Percentiles rank a stretch among this genome's conserved stretches.
Conservation (phyloP, 2,329 filamentous ascomycete species). For the Aciculosporium take region DNA sequence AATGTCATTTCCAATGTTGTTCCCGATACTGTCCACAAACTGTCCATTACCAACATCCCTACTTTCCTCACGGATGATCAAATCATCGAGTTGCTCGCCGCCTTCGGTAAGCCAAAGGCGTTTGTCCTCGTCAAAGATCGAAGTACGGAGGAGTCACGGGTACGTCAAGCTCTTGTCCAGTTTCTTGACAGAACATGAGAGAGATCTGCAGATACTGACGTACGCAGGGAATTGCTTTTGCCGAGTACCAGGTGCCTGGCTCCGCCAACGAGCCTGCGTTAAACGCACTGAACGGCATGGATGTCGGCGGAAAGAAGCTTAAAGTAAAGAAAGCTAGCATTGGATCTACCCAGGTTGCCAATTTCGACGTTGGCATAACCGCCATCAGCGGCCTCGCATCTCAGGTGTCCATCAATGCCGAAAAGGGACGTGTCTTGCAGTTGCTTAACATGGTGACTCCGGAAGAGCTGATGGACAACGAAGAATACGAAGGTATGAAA, state of each 20-base stretch:
- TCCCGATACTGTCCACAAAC: constrained; percentile 86
- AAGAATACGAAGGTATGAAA: constrained; percentile 78
- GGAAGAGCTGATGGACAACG: constrained; percentile 83
- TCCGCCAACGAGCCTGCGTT: constrained; percentile 67
- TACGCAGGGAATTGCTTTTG: constrained; percentile 79
- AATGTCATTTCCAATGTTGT: constrained; percentile 69
- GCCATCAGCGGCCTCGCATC: constrained; percentile 97
- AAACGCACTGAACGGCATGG: constrained; percentile 84
- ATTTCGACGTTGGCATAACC: constrained; percentile 89
- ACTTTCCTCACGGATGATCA: constrained; percentile 80
- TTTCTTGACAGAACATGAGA: constrained; percentile 6
- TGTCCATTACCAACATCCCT: constrained; percentile 83
- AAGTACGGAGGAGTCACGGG: constrained; percentile 72
- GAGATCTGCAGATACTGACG: constrained; percentile 15
- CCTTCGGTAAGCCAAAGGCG: constrained; percentile 86
- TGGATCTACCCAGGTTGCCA: constrained; percentile 81
- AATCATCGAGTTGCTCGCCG: constrained; percentile 74
- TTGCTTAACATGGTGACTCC: constrained; percentile 97
- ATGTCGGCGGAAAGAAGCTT: constrained; percentile 73
- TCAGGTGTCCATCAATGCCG: constrained; percentile 64
- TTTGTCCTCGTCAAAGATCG: constrained; percentile 83
- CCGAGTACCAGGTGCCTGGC: constrained; percentile 71
- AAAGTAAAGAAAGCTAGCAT: constrained; percentile 83
- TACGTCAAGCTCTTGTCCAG: constrained; percentile 25
- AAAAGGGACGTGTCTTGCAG: constrained; percentile 74